Evolutionary conservation across 441 rosid species (phyloP).

Genomic region (Syzygium syzygioides): DNA sequence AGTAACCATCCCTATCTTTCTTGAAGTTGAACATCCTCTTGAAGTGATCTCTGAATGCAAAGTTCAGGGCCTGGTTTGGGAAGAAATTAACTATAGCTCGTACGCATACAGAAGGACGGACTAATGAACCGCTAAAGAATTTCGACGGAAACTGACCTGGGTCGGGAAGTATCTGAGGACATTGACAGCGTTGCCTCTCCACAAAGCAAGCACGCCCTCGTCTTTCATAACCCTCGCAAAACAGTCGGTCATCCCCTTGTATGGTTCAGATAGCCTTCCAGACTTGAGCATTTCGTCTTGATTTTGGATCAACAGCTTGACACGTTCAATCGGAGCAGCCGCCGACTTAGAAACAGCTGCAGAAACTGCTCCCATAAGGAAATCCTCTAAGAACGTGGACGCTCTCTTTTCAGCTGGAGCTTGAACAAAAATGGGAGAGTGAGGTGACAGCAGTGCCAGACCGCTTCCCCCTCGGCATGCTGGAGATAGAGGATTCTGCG

Average conservation of each 20-base stretch:
- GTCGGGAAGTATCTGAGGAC: constrained; percentile 4
- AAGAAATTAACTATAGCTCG: too few relatives aligned
- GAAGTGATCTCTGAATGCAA: background rate
- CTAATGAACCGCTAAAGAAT: background rate
- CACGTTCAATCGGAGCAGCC: background rate
- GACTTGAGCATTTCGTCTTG: constrained; percentile 1
- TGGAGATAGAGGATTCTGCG: background rate
- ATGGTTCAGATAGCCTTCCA: background rate
- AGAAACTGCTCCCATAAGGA: background rate
- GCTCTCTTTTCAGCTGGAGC: background rate
- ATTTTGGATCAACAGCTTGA: background rate
- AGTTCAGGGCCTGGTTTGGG: constrained; percentile 1
- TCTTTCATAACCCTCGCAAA: background rate
- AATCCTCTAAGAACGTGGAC: background rate
- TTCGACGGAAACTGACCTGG: background rate
- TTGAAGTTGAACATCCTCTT: constrained; percentile 3
- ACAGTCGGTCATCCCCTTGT: background rate
- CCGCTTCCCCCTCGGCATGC: background rate
- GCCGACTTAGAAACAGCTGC: background rate
- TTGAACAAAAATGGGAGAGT: background rate
- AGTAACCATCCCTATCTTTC: constrained; percentile 1
- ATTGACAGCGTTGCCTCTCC: background rate
- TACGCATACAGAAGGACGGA: background rate
- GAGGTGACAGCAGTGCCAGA: background rate
- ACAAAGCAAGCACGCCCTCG: background rate